phyloP scores from a whole-genome alignment of 768 basidiomycete genomes.

The Boletus bicolor region DNA sequence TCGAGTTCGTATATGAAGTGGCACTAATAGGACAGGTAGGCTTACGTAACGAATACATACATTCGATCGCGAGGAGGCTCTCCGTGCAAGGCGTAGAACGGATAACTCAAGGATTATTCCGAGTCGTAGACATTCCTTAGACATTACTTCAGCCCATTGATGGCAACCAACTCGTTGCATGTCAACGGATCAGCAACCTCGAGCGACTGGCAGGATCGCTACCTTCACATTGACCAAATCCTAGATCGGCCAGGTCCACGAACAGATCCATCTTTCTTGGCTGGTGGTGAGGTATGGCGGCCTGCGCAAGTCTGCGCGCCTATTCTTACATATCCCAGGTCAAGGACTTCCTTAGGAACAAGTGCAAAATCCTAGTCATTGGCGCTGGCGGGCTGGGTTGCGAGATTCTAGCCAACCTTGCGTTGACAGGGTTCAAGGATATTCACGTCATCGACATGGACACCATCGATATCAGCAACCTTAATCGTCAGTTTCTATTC shows the following conservation, averaged over 20 bases:
- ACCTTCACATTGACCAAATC: conserved; percentile 82
- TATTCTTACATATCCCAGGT: conserved; percentile 47
- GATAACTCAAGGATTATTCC: not conserved
- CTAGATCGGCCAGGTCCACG: conserved; percentile 85
- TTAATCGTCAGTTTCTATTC: conserved; percentile 98
- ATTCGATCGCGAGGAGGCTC: conserved; percentile 1
- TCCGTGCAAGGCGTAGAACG: not conserved
- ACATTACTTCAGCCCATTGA: conserved; percentile 13
- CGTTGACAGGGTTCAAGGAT: conserved; percentile 94
- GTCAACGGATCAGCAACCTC: conserved; percentile 37
- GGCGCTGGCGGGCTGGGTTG: conserved; percentile 97
- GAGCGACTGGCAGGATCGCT: conserved; percentile 58
- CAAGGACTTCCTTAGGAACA: conserved; percentile 77
- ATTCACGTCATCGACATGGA: conserved; percentile 99
- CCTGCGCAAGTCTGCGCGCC: not conserved
- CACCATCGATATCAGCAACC: conserved; percentile 98
- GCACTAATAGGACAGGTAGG: not conserved
- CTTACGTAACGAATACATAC: conserved; percentile 26
- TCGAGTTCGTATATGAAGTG: not conserved
- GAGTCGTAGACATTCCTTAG: conserved; percentile 15
- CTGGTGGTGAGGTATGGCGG: conserved; percentile 71
- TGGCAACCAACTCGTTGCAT: conserved; percentile 23
- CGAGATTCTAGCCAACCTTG: conserved; percentile 96
- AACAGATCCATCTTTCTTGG: conserved; percentile 78
- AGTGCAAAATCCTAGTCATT: conserved; percentile 94